Conservation (phyloP, 2,329 filamentous ascomycete genomes). For the Aaosphaeria pasadenensis region DNA sequence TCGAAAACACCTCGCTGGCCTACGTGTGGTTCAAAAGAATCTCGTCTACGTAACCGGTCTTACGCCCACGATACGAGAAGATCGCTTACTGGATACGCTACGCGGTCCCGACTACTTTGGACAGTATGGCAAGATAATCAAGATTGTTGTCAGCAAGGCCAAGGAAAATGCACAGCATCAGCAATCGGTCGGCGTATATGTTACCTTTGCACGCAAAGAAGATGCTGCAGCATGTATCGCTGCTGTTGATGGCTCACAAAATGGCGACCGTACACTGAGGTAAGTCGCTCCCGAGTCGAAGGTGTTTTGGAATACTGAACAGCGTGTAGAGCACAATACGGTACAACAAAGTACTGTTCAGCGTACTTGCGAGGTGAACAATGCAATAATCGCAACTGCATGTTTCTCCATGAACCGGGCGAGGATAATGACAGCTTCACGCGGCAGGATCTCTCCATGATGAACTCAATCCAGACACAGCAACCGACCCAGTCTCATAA, state of each 20-base stretch:
- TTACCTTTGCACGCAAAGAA: conserved; percentile 91
- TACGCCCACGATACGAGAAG: conserved; percentile 86
- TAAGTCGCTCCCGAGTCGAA: conserved; percentile 41
- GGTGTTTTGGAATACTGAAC: conserved; percentile 14
- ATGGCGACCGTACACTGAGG: conserved; percentile 81
- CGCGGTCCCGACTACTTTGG: conserved; percentile 93
- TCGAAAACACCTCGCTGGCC: conserved; percentile 91
- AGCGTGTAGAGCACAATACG: conserved; percentile 61
- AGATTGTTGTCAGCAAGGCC: conserved; percentile 96
- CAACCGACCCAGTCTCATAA: conserved; percentile 60
- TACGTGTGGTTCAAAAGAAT: conserved; percentile 97
- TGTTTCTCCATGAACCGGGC: conserved; percentile 97
- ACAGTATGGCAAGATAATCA: conserved; percentile 97
- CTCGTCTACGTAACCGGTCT: conserved; percentile 96
- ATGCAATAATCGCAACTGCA: conserved; percentile 94
- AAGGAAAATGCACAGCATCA: conserved; percentile 70
- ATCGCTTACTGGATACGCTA: conserved; percentile 85
- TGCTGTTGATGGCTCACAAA: conserved; percentile 87
- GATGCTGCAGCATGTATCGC: conserved; percentile 88
- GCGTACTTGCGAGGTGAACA: conserved; percentile 92
- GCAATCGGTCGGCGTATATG: conserved; percentile 92
- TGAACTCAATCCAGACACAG: conserved; percentile 84
- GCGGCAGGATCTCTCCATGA: conserved; percentile 87
- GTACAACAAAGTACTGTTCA: conserved; percentile 98
- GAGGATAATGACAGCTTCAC: conserved; percentile 97